Evolutionary conservation across 768 basidiomycete species (phyloP).

Genomic region (Auricularia sp.): DNA sequence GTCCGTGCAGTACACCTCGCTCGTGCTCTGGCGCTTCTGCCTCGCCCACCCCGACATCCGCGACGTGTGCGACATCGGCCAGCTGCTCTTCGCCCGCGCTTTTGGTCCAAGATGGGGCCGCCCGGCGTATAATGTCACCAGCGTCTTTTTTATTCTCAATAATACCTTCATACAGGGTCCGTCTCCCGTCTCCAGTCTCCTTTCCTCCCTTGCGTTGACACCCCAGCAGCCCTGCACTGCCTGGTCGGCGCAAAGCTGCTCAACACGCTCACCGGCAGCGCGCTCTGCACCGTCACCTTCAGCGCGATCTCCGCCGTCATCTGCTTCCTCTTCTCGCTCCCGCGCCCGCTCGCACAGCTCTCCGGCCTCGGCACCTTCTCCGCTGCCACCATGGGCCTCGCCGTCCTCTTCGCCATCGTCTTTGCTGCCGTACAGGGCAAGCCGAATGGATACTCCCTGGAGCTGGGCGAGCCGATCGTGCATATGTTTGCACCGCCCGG

Average conservation of each 20-base stretch:
- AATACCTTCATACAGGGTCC: constrained; percentile 45
- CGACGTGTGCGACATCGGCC: constrained; percentile 44
- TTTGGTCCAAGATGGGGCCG: constrained; percentile 7
- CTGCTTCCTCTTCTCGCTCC: constrained; percentile 35
- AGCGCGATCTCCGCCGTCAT: constrained; percentile 26
- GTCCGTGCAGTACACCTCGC: constrained; percentile 36
- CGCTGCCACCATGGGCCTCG: constrained; percentile 37
- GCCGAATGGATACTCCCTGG: constrained; percentile 32
- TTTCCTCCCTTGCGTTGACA: constrained; percentile 1
- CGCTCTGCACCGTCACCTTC: constrained; percentile 33
- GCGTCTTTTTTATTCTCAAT: constrained; percentile 44
- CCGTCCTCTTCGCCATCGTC: constrained; percentile 33
- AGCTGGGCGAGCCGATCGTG: constrained; percentile 25
- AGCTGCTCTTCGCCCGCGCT: constrained; percentile 37
- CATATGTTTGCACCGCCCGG: constrained; percentile 28
- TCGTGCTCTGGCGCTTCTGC: constrained; percentile 39
- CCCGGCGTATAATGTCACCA: constrained; percentile 40
- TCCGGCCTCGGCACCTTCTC: constrained; percentile 30
- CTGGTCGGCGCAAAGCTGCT: constrained; percentile 37
- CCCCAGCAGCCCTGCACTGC: constrained; percentile 30
- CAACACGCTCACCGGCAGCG: constrained; percentile 35
- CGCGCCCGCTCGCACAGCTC: constrained; percentile 35
- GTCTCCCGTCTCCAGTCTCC: constrained; percentile 1
- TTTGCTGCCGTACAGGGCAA: constrained; percentile 32
- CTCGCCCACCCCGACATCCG: constrained; percentile 39